Percentiles rank a stretch among this genome's conserved stretches.
phyloP scores from a whole-genome alignment of 1,284 basidiomycete species.

The Neonothopanus nambi region DNA sequence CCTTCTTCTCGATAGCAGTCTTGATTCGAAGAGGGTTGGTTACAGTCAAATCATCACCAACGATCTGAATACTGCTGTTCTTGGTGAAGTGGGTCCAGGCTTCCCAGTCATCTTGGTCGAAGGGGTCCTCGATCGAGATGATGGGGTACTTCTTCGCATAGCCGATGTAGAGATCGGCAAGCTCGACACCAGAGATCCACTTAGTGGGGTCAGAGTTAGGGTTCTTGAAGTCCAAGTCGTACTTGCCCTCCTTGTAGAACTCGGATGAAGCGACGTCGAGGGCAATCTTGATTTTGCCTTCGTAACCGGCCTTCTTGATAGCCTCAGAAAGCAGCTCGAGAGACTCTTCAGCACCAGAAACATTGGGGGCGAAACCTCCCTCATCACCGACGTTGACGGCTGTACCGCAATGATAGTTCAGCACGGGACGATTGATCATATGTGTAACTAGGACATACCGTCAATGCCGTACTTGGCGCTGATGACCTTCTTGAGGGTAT shows the following conservation, averaged over 20 bases:
- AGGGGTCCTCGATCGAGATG: constrained; percentile 98
- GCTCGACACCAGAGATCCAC: constrained; percentile 92
- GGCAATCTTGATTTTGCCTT: constrained; percentile 98
- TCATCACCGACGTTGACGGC: constrained; percentile 99
- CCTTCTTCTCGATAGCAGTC: constrained; percentile 99
- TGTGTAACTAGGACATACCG: constrained; percentile 51
- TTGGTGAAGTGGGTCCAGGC: constrained; percentile 94
- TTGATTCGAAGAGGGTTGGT: constrained; percentile 98
- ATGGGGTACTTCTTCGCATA: constrained; percentile 94
- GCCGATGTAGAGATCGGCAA: constrained; percentile 90
- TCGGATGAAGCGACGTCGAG: constrained; percentile 99
- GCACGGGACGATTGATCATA: constrained; percentile 13
- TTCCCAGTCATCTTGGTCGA: constrained; percentile 99
- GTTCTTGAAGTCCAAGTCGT: constrained; percentile 99
- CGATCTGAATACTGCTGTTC: constrained; percentile 82
- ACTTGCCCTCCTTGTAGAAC: constrained; percentile 99
- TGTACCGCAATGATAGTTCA: constrained; percentile 37
- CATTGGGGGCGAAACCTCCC: constrained; percentile 99
- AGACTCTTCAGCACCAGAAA: constrained; percentile 94
- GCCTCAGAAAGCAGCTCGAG: constrained; percentile 95
- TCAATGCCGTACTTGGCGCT: constrained; percentile 99
- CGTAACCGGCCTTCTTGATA: constrained; percentile 97
- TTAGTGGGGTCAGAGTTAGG: constrained; percentile 97
- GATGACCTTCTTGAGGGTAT: constrained; percentile 99
- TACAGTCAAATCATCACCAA: constrained; percentile 98